Percentiles rank a stretch among this genome's conserved stretches.
These are phyloP conservation scores for Ogataea haglerorum DNA, from an alignment of 805 yeast genomes.

Conservation along the genomic window DNA sequence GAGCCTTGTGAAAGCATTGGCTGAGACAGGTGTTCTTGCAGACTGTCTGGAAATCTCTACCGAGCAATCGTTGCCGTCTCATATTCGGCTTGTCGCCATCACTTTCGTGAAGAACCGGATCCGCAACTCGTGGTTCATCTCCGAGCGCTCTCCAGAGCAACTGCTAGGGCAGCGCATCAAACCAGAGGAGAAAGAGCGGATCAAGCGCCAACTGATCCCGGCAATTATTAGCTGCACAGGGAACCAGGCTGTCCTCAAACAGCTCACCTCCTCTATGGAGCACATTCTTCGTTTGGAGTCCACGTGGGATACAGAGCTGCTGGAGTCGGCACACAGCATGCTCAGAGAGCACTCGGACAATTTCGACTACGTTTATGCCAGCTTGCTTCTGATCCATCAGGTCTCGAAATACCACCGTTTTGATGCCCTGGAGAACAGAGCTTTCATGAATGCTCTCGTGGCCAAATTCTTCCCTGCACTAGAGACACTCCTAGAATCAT, in stretches of 20 bases:
- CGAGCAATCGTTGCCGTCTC: conserved; percentile 40
- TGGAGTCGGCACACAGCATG: conserved; percentile 43
- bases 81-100: conserved; percentile 68
- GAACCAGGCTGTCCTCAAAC: conserved; percentile 46
- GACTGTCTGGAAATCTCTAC: conserved; percentile 41
- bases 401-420: conserved; percentile 70
- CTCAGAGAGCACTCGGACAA: conserved; percentile 42
- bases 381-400: conserved; percentile 67
- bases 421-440: conserved; percentile 50
- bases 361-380: conserved; percentile 51
- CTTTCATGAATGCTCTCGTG: conserved; percentile 51
- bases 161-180: conserved; percentile 27
- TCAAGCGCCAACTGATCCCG: conserved; percentile 59
- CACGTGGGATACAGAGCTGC: conserved; percentile 50
- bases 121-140: conserved; percentile 56
- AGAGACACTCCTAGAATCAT: conserved; percentile 53
- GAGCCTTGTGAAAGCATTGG: conserved; percentile 38
- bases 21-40: conserved; percentile 43
- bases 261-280: conserved; percentile 55
- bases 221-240: conserved; percentile 49
- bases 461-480: conserved; percentile 60
- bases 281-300: conserved; percentile 45
- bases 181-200: conserved; percentile 57
- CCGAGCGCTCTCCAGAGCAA: conserved; percentile 22
- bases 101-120: conserved; percentile 79